Conservation (phyloP, 2,329 filamentous ascomycete genomes). For the Dactylellina parvicollis region DNA sequence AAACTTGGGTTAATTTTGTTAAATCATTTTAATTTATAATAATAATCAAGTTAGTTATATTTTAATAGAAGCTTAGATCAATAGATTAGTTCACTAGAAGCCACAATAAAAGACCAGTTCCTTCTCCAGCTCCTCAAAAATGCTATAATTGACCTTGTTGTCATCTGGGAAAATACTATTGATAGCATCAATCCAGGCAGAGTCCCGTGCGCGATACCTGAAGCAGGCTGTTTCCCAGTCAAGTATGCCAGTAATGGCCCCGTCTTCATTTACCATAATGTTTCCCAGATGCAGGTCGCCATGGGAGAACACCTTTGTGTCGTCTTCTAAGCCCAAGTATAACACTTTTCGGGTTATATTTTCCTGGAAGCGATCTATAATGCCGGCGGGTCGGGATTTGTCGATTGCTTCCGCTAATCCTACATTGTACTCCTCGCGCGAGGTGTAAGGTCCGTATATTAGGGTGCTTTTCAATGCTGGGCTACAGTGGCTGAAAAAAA, state of each 20-base stretch:
- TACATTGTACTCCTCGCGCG: background rate
- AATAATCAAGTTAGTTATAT: no score
- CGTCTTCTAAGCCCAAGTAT: background rate
- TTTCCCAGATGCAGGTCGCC: constrained; percentile 2
- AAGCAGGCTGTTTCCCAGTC: background rate
- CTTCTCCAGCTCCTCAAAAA: background rate
- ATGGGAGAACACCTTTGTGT: constrained; percentile 4
- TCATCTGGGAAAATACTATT: background rate
- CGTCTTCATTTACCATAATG: constrained; percentile 2
- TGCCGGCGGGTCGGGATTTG: background rate
- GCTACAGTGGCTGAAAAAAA: constrained; percentile 7
- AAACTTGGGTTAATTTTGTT: no score
- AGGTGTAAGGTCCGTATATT: constrained; percentile 1
- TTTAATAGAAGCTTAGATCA: no score
- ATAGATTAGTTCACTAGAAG: no score
- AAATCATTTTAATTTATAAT: no score
- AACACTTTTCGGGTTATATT: background rate
- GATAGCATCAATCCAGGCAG: background rate
- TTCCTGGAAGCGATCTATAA: background rate
- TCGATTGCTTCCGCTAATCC: constrained; percentile 6
- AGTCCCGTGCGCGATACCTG: constrained; percentile 6
- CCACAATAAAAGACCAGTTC: constrained; percentile 1
- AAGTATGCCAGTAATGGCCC: background rate
- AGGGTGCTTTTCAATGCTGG: background rate
- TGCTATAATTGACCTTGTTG: background rate